Base-by-base conservation (phyloP, 2,329 filamentous ascomycete species). In the Alternaria arbusti region DNA sequence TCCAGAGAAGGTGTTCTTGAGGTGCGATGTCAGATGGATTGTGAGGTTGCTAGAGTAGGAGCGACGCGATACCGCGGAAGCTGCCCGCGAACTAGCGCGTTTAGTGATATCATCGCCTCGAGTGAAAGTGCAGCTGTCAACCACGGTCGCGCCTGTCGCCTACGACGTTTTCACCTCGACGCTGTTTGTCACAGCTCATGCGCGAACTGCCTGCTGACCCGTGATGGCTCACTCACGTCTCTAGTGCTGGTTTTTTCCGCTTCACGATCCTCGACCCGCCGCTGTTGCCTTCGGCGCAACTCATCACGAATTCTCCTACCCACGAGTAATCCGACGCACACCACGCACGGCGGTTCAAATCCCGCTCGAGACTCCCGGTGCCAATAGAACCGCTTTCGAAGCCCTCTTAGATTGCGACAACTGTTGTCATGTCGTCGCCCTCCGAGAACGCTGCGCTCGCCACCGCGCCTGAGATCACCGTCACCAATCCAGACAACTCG, bases 51-150 rank as follows among this genome's bases (percentile, higher is more conserved):
- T 43, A 22, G 23, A 32, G 47, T 50, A n/a, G 59, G 30, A 7
- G 40, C 30, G 36, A 23, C 13, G 43, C 45, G 40, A 17, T n/a
- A 46, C 25, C 47, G 66, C 66, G 61, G 62, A 59, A 64, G 22
- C 45, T 49, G 63, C 58, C 66, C 69, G 69, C 56, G 65, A 50
- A n/a, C 52, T 72, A 70, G 70, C 68, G 70, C 52, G 62, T 67
- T 54, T 43, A 52, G 64, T 72, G 70, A 72, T 67, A 71, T 72
- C 68, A 72, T 71, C 49, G 63, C 61, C 64, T 51, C 13, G 40
- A 47, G 49, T 44, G 47, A 64, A 47, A 55, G 54, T 54, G 47
- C 28, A 22, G 20, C 4, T 23, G 43, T 64, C 52, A 46, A 58
- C 40, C 55, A 52, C 26, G 13, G 12, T 55, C 30, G 54, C 30